These are phyloP conservation scores for Perilla frutescens DNA, from an alignment of 257 asterid species.

Conservation along the genomic window DNA sequence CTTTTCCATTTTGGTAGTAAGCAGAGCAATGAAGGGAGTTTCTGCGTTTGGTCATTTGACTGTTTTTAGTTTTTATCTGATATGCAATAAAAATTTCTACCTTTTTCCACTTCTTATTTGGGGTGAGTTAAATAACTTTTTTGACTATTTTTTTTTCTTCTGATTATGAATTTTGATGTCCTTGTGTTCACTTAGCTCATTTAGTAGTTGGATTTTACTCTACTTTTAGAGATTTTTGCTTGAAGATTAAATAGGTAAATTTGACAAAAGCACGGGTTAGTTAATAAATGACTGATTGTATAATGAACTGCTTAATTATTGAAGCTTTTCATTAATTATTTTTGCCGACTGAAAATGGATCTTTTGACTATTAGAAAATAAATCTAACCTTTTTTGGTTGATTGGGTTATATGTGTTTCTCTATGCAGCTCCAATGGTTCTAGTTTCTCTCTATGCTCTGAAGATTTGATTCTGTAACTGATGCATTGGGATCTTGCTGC, in stretches of 20 bases:
- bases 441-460: slow-evolving; percentile 23
- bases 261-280: slow-evolving; percentile 8
- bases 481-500: slow-evolving; percentile 43
- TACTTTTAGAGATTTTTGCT: slow-evolving; percentile 7
- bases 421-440: slow-evolving; percentile 43
- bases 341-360: slow-evolving; percentile 15
- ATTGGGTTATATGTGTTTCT: slow-evolving; percentile 31
- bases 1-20: slow-evolving; percentile 31
- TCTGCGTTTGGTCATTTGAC: slow-evolving; percentile 35
- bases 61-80: slow-evolving; percentile 30
- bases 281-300: slow-evolving; percentile 15
- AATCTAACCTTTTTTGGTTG: slow-evolving; percentile 31
- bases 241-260: neutral
- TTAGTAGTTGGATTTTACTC: slow-evolving; percentile 6
- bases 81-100: neutral
- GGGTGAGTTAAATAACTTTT: slow-evolving; percentile 6
- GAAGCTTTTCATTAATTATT: slow-evolving; percentile 21
- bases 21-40: slow-evolving; percentile 21
- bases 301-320: neutral
- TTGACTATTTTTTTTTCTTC: slow-evolving; percentile 4
- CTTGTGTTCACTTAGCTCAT: slow-evolving; percentile 13
- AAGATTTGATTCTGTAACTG: slow-evolving; percentile 42
- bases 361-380: slow-evolving; percentile 25
- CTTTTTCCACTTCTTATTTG: neutral
- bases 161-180: slow-evolving; percentile 9